These are phyloP conservation scores for Pichia sp. DNA, from an alignment of 1,139 yeast species.

Conservation along the genomic window DNA sequence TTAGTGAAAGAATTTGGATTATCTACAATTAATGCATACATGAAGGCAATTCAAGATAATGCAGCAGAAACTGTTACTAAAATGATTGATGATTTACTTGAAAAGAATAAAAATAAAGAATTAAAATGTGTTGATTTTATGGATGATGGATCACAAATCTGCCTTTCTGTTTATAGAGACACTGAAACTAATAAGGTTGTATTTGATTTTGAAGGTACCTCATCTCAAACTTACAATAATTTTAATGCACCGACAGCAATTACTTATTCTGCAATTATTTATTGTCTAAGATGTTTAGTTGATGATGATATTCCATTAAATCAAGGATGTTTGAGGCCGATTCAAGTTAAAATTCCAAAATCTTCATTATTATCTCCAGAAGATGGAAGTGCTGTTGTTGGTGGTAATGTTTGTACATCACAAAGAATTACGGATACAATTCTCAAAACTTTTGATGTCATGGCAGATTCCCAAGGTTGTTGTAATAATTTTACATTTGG, in stretches of 20 bases:
- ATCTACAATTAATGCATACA: constrained; percentile 49
- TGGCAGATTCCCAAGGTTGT: constrained; percentile 42
- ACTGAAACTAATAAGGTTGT: constrained; percentile 39
- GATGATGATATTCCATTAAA: constrained; percentile 42
- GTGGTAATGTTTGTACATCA: constrained; percentile 45
- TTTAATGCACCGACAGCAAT: constrained; percentile 42
- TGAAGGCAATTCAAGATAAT: constrained; percentile 55
- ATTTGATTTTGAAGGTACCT: constrained; percentile 53
- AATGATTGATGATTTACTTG: constrained; percentile 24
- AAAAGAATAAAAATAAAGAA: constrained; percentile 33
- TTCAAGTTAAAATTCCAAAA: constrained; percentile 36
- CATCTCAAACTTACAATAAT: constrained; percentile 38
- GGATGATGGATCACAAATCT: constrained; percentile 57
- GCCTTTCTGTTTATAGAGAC: constrained; percentile 35
- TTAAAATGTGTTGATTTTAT: constrained; percentile 46
- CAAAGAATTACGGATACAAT: constrained; percentile 40
- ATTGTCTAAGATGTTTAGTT: constrained; percentile 39
- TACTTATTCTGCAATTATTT: constrained; percentile 39
- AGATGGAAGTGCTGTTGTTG: constrained; percentile 41
- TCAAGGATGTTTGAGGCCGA: constrained; percentile 42
- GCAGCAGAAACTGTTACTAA: constrained; percentile 51
- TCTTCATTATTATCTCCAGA: constrained; percentile 38
- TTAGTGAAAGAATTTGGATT: constrained; percentile 47
- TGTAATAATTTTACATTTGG: constrained; percentile 44
- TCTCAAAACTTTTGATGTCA: constrained; percentile 38